Conservation (phyloP, 352 stramenopile species). For the Globisporangium carolinianum region DNA sequence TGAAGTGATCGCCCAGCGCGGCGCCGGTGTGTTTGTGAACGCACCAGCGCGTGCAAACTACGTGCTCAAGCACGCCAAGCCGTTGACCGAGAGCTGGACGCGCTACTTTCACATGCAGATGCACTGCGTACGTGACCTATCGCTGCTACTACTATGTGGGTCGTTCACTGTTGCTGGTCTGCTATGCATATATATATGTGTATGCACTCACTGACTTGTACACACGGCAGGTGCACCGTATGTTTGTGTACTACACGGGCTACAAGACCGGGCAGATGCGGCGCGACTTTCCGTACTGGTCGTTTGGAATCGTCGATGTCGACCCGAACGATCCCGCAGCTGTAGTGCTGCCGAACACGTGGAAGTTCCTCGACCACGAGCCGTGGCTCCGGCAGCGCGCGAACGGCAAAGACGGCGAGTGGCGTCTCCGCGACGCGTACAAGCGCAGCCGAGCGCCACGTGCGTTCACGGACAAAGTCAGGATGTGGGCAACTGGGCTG, state of each 20-base stretch:
- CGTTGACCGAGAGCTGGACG: constrained; percentile 43
- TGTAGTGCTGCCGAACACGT: constrained; percentile 66
- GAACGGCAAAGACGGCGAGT: constrained; percentile 79
- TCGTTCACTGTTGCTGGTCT: no score
- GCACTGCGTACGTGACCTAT: constrained; percentile 38
- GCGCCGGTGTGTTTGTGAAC: constrained; percentile 29
- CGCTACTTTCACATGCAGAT: constrained; percentile 67
- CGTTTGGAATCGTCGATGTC: constrained; percentile 62
- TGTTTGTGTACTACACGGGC: constrained; percentile 80
- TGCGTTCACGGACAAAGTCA: constrained; percentile 45
- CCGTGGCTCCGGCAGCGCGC: constrained; percentile 43
- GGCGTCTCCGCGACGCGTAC: constrained; percentile 48
- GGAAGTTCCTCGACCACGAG: constrained; percentile 60
- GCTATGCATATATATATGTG: no score
- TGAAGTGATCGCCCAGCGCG: constrained; percentile 43
- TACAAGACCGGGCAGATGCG: constrained; percentile 78
- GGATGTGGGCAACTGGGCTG: constrained; percentile 47
- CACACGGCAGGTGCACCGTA: constrained; percentile 38
- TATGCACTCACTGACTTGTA: neutral
- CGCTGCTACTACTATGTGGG: neutral
- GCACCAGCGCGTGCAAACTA: constrained; percentile 20
- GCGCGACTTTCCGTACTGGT: constrained; percentile 49
- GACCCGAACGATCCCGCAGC: constrained; percentile 65
- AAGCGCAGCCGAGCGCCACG: constrained; percentile 33
- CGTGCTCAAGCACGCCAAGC: constrained; percentile 45